Base-by-base conservation (phyloP, 345 rosid species). In the Citrus mangshanensis region DNA sequence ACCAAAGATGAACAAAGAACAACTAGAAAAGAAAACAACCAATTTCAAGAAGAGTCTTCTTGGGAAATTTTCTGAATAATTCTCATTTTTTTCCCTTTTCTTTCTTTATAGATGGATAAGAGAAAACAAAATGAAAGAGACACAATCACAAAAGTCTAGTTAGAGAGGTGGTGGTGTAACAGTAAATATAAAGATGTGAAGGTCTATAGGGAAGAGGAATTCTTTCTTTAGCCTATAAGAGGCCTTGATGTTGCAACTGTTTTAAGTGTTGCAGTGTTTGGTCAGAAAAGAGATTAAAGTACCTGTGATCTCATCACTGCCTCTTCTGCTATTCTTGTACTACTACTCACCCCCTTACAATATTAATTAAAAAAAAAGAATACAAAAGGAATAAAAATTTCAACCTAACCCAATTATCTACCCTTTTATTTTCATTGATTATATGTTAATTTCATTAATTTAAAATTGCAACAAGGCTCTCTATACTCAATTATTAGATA, bases 201-300 rank as follows among this genome's bases (percentile, higher is more conserved):
- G 3, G 14, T 46, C 51, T 24, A 24, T 54, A 58, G 83, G 83
- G 82, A 78, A 80, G 81, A 83, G 62, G 37, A 82, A 74, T 64
- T 64, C 24, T 68, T n/a, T 38, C 35, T 66, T 38, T 69, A 80
- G 80, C 73, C 82, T 83, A 77, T 59, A 60, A 78, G 60, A 28
- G 34, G 27, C 71, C 51, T 77, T 61, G 84, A 80, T 77, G 87
- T 76, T 82, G 86, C 64, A 79, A 82, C 67, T 81, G 79, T 66
- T 75, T 19, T 19, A 77, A 85, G 79, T 79, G 65, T 82, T 86
- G 90, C 88, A 88, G 86, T 79, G 85, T 85, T 81, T 81, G 86
- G 85, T 84, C 90, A 81, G 87, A 82, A 75, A 79, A 78, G 77
- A 82, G 87, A 83, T 85, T 83, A 86, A 85, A 86, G 83, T 86